Base-by-base conservation (phyloP, 805 yeast species). In the Spathaspora hagerdaliae region DNA sequence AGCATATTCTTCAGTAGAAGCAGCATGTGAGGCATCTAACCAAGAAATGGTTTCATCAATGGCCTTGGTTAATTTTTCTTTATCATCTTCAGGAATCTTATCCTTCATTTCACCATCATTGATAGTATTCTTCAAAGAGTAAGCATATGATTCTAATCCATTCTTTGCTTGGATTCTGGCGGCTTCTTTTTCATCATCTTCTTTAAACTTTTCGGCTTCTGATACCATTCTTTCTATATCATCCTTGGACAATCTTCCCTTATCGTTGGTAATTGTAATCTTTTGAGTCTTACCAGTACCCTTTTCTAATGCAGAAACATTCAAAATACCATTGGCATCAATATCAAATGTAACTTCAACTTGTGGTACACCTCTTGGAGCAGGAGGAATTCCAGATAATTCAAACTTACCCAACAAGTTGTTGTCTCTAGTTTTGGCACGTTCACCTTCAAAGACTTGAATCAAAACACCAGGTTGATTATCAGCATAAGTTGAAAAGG, bases 171-270 rank as follows among this genome's bases (percentile, higher is more conserved):
- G 95, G 59, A 92, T 83, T 78, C 87, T 87, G 50, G 80, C 80
- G 64, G 91, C 86, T 50, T 88, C 77, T 58, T 79, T 83, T 56
- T 83, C 84, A 71, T 92, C 98, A 70, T 90, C 95, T 59, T 87
- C 89, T 55, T 96, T 96, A 61, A 74, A 92, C 74, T 87, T 85
- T 72, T 90, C 98, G 58, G 97, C 97, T 65, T 92, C 98, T 63
- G 83, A 94, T 52, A 92, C 96, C 97, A 92, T 92, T 74, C 92
- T 88, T 60, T 92, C 97, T 60, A 92, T 91, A 53, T 90, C 96
- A 51, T 91, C 97, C 75, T 88, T 85, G 26, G 92, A 78, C 62
- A 90, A 79, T 78, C 97, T 87, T 61, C 96, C 96, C 77, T 88
- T 88, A 71, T 90, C 97, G 61, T 90, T 90, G 59, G 89, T 86